Evolutionary conservation across 352 stramenopile species (phyloP).

Genomic region (Halophytophthora polymorphica): DNA sequence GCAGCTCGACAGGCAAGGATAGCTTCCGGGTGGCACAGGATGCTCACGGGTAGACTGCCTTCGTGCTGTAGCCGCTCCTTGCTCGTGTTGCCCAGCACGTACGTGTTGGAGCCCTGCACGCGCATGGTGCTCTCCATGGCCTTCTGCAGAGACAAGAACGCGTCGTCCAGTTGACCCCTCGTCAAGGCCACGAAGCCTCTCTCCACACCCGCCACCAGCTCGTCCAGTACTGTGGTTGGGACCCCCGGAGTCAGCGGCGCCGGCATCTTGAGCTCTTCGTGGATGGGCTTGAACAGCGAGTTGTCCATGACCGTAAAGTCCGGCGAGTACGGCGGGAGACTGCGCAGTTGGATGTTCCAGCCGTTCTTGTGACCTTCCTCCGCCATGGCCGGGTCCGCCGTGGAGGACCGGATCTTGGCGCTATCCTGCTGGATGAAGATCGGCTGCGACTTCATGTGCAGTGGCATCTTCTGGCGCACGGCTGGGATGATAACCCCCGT

Average conservation of each 20-base stretch:
- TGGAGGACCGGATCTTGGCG: constrained; percentile 31
- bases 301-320: constrained; percentile 44
- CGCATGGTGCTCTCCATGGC: constrained; percentile 42
- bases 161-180: constrained; percentile 30
- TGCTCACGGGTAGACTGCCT: constrained; percentile 37
- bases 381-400: constrained; percentile 23
- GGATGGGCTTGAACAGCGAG: constrained; percentile 28
- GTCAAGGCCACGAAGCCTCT: constrained; percentile 26
- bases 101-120: constrained; percentile 42
- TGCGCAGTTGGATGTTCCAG: constrained; percentile 40
- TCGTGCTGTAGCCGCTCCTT: constrained; percentile 31
- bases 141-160: constrained; percentile 40
- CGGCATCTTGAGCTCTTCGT: constrained; percentile 20
- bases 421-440: constrained; percentile 48
- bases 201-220: constrained; percentile 25
- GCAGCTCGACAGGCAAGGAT: constrained; percentile 25
- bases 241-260: constrained; percentile 5
- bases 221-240: constrained; percentile 16
- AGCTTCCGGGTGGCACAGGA: constrained; percentile 31
- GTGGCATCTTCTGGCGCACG: constrained; percentile 30
- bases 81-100: constrained; percentile 26
- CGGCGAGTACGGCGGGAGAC: constrained; percentile 36
- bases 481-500: constrained; percentile 28
- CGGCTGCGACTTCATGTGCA: constrained; percentile 24
- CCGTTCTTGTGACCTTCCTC: constrained; percentile 35